phyloP scores from a whole-genome alignment of 306 rosid genomes.

The Malus fusca region DNA sequence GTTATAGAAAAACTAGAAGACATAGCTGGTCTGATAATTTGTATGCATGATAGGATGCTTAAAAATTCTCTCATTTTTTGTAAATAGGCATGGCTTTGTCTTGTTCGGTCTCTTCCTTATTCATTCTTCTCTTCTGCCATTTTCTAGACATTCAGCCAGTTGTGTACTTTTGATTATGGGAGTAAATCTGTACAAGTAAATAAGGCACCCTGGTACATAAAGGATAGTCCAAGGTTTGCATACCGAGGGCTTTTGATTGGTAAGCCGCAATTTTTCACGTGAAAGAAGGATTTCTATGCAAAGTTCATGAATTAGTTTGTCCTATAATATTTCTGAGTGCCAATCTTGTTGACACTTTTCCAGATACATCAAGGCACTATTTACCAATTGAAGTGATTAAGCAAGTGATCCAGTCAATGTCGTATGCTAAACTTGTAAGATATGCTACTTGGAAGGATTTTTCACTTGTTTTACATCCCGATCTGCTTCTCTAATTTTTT shows the following conservation, averaged over 20 bases:
- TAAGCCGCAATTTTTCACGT: constrained; percentile 24
- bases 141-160: constrained; percentile 91
- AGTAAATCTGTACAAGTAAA: constrained; percentile 62
- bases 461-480: neutral
- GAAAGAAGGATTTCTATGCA: neutral
- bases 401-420: constrained; percentile 85
- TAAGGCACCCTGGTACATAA: constrained; percentile 85
- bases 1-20: neutral
- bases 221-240: constrained; percentile 78
- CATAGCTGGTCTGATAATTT: neutral
- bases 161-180: constrained; percentile 72
- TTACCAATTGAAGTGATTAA: constrained; percentile 67
- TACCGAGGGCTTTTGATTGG: constrained; percentile 92
- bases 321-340: constrained; percentile 20
- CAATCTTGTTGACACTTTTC: constrained; percentile 19
- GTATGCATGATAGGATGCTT: neutral
- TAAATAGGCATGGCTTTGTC: neutral
- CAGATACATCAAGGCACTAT: constrained; percentile 97
- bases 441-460: neutral
- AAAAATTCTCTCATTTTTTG: neutral
- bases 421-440: constrained; percentile 92
- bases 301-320: constrained; percentile 9
- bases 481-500: constrained; percentile 10
- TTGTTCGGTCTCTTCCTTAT: constrained; percentile 9
- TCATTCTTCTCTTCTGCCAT: constrained; percentile 17